Evolutionary conservation across 257 asterid species (phyloP), one percentile per base, ranked within the genome.

Genomic region (Solanum virginianum): DNA sequence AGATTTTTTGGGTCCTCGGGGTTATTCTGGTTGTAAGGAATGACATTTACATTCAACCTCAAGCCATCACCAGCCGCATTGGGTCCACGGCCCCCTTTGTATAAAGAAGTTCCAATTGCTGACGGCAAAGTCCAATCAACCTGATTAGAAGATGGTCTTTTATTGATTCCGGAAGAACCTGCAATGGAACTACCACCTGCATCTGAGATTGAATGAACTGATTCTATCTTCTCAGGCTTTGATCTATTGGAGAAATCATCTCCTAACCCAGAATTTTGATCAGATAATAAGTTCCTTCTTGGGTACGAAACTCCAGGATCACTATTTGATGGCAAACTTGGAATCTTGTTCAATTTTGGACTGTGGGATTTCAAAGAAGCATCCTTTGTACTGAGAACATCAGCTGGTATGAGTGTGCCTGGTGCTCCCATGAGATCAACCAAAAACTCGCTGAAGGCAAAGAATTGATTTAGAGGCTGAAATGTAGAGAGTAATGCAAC

Each of bases 371-470:
- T 91, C 81, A 90, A 88, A 80, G 94, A 95, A 83, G 91, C 81
- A 88, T 95, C 98, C 89, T 92, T 93, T 43, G 94, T 91, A 89
- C 94, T 89, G 85, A 91, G 84, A 89, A 90, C 91, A 89, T 97
- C 99, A 47, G 96, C 96, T 51, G 99, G 99, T 85, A 97, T 91
- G 84, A 95, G 94, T n/a, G 98, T 91, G 84, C 99, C 99, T 49
- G 99, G 99, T 80, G 95, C 98, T 88, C 99, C 99, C 99, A 97
- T 97, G 88, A 97, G 99, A 91, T 97, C 99, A 89, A 97, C 99
- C 91, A 97, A 90, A 89, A 90, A 97, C 91, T 97, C 99, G 29
- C 99, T 97, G 94, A 88, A 89, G 66, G 86, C 89, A 88, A 87
- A 85, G 77, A 89, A 90, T 82, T 85, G 56, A 89, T 70, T 82